Evolutionary conservation across 2,329 filamentous ascomycete genomes (phyloP).

Genomic region (Cladosporium sp.): DNA sequence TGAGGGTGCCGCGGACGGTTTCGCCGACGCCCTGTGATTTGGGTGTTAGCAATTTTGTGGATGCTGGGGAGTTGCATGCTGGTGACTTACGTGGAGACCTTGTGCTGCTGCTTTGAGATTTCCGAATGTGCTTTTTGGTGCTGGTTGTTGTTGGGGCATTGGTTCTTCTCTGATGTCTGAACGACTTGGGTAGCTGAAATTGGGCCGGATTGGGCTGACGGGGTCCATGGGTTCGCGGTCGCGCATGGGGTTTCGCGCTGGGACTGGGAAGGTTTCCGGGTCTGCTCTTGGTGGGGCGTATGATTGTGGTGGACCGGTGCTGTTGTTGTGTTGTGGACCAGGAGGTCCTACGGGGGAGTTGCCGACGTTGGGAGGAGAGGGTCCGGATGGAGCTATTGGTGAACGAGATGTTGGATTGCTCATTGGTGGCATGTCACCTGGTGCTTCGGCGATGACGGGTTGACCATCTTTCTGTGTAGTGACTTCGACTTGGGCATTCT

Average conservation of each 20-base stretch:
- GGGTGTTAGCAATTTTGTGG: neutral
- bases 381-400: neutral
- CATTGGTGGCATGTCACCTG: constrained; percentile 14
- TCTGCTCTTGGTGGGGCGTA: neutral
- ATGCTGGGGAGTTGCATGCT: neutral
- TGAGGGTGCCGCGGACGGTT: constrained; percentile 29
- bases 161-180: constrained; percentile 8
- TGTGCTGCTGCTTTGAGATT: constrained; percentile 29
- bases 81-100: constrained; percentile 26
- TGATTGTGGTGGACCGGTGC: neutral
- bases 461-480: constrained; percentile 12
- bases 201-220: constrained; percentile 9
- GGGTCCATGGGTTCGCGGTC: constrained; percentile 11
- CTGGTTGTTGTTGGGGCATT: constrained; percentile 5
- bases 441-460: constrained; percentile 14
- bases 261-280: neutral
- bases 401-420: constrained; percentile 4
- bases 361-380: neutral
- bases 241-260: constrained; percentile 8
- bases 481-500: constrained; percentile 18
- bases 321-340: neutral
- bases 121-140: constrained; percentile 13
- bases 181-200: constrained; percentile 15
- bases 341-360: neutral
- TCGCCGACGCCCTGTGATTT: constrained; percentile 29